Percentiles rank a stretch among this genome's conserved stretches.
Evolutionary conservation across 306 rosid species (phyloP).

Genomic region (Neltuma alba): DNA sequence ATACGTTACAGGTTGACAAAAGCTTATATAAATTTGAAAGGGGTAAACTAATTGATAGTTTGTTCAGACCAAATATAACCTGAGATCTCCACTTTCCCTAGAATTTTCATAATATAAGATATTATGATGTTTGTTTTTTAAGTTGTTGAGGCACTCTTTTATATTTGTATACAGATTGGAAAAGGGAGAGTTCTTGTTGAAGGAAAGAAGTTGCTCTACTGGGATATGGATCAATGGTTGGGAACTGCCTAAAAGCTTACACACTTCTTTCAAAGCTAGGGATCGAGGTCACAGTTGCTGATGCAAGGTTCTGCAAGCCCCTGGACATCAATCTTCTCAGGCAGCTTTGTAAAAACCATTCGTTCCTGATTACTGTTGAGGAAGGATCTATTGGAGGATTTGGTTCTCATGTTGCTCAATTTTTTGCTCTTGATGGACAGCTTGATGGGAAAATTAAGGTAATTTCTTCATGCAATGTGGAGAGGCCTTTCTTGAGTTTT

Average conservation of each 20-base stretch:
- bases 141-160: slow-evolving; percentile 24
- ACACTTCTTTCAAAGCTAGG: slow-evolving; percentile 84
- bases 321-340: slow-evolving; percentile 83
- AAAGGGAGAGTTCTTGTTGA: slow-evolving; percentile 77
- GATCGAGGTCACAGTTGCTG: slow-evolving; percentile 89
- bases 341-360: slow-evolving; percentile 76
- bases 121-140: slow-evolving; percentile 3
- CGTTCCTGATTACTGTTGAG: slow-evolving; percentile 86
- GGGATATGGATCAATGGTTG: slow-evolving; percentile 97
- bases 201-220: slow-evolving; percentile 87
- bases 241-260: slow-evolving; percentile 83
- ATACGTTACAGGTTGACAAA: slow-evolving; percentile 20
- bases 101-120: slow-evolving; percentile 8
- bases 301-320: slow-evolving; percentile 98
- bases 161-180: slow-evolving; percentile 64
- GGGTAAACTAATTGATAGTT: slow-evolving; percentile 29
- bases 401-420: slow-evolving; percentile 95
- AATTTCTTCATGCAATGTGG: slow-evolving; percentile 11
- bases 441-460: slow-evolving; percentile 87
- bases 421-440: slow-evolving; percentile 81
- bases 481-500: background rate
- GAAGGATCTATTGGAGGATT: slow-evolving; percentile 96
- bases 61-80: slow-evolving; percentile 1
- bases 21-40: slow-evolving; percentile 8
- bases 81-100: slow-evolving; percentile 8